Evolutionary conservation across 345 rosid genomes (phyloP).

Genomic region (Geranium rotundifolium): DNA sequence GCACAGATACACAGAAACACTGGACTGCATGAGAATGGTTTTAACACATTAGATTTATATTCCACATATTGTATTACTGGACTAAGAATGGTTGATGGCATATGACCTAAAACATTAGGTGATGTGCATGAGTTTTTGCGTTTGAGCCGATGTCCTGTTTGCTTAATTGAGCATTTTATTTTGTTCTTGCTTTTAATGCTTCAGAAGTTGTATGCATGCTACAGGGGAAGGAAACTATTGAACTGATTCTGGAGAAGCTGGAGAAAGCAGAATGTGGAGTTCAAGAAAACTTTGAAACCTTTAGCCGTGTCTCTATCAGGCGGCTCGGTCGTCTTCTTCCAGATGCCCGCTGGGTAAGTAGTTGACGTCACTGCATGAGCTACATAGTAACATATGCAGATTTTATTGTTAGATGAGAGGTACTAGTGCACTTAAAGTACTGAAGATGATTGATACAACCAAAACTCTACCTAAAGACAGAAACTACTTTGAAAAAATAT

Average conservation of each 20-base stretch:
- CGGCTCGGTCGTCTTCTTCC: conserved; percentile 83
- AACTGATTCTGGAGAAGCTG: conserved; percentile 40
- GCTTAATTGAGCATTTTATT: not conserved
- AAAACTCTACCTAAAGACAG: not conserved
- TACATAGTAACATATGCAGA: no score
- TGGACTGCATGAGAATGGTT: not conserved
- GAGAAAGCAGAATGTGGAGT: conserved; percentile 33
- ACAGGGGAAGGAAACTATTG: conserved; percentile 64
- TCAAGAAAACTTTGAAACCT: conserved; percentile 35
- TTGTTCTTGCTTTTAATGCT: not conserved
- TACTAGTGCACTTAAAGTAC: not conserved
- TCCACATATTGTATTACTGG: not conserved
- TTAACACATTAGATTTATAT: no score
- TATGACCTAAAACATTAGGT: not conserved
- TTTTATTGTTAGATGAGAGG: not conserved
- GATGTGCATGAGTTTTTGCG: not conserved
- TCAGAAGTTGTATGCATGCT: conserved; percentile 2
- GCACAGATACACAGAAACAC: not conserved
- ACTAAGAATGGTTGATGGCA: not conserved
- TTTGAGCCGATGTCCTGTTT: not conserved
- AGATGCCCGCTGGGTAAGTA: conserved; percentile 69
- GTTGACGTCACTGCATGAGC: not conserved
- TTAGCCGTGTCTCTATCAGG: conserved; percentile 50
- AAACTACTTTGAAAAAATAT: not conserved
- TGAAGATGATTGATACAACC: not conserved